Percentiles rank a stretch among this genome's conserved stretches.
Conservation (phyloP, 169 alveolate genomes). For the Eimeria praecox region DNA sequence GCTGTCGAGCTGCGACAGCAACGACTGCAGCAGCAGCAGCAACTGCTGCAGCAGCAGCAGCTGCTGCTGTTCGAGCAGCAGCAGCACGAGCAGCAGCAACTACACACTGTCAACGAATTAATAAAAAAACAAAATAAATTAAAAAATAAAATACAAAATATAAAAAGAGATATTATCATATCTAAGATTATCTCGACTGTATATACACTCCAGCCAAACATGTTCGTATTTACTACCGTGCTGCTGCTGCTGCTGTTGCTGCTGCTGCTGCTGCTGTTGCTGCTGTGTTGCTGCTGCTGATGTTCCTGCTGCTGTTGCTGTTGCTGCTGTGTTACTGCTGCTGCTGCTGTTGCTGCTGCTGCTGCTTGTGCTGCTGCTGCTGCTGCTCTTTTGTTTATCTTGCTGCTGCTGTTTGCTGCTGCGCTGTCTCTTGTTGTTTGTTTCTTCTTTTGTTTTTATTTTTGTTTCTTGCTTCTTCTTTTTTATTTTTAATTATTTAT, state of each 20-base stretch:
- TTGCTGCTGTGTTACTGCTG: not conserved
- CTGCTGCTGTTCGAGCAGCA: too few relatives aligned
- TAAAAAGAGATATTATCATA: not conserved
- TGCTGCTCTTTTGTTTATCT: not conserved
- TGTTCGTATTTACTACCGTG: not conserved
- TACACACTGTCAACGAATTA: not conserved
- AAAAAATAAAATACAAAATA: not conserved
- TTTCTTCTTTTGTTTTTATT: too few relatives aligned
- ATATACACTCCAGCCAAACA: not conserved
- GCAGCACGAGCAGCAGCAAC: too few relatives aligned
- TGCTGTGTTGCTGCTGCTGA: not conserved
- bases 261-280: not conserved
- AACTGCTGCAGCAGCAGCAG: too few relatives aligned
- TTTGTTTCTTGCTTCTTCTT: not conserved
- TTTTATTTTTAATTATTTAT: not conserved
- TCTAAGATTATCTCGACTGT: not conserved
- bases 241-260: too few relatives aligned
- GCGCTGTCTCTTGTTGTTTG: not conserved
- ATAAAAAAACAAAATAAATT: not conserved
- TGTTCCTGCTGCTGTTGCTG: not conserved
- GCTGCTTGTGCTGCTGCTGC: slow-evolving; percentile 9
- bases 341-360: not conserved
- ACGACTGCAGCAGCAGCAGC: too few relatives aligned
- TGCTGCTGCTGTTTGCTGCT: not conserved
- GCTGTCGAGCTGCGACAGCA: too few relatives aligned